Conservation (phyloP, 495 filamentous ascomycete species). For the Lasiosphaeriaceae sp. region DNA sequence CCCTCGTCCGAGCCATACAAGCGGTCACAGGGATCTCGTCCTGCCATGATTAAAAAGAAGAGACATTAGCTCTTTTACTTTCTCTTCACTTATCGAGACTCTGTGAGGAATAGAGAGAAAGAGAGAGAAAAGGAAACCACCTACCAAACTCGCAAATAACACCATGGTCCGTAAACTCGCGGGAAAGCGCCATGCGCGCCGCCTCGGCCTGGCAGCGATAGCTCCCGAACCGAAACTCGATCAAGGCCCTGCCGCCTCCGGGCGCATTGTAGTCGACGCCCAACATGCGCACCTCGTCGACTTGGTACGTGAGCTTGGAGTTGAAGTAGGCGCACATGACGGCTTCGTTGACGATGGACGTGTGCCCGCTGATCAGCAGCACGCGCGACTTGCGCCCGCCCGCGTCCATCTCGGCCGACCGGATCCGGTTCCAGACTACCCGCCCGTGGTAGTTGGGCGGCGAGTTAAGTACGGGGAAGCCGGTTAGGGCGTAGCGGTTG, state of each 20-base stretch:
- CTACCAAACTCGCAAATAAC: slow-evolving; percentile 23
- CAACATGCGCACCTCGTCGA: slow-evolving; percentile 14
- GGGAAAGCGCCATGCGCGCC: slow-evolving; percentile 30
- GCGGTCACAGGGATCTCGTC: slow-evolving; percentile 15
- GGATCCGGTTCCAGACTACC: slow-evolving; percentile 24
- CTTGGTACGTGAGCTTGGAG: slow-evolving; percentile 23
- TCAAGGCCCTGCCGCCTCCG: not conserved
- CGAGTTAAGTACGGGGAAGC: slow-evolving; percentile 1
- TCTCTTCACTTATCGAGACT: no score
- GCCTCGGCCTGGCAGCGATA: slow-evolving; percentile 41
- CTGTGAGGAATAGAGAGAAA: not conserved
- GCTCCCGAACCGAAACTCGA: slow-evolving; percentile 41
- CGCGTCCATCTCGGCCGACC: slow-evolving; percentile 19
- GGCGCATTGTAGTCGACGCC: not conserved
- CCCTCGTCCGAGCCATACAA: no score
- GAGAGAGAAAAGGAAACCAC: slow-evolving; percentile 4
- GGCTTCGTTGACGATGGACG: slow-evolving; percentile 14
- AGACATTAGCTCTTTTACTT: no score
- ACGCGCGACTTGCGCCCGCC: slow-evolving; percentile 20
- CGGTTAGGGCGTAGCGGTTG: not conserved
- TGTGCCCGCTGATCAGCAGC: slow-evolving; percentile 22
- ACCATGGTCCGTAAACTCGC: slow-evolving; percentile 26
- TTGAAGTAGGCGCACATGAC: slow-evolving; percentile 19
- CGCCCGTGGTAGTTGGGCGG: slow-evolving; percentile 4
- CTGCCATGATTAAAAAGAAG: slow-evolving; percentile 1